Base-by-base conservation (phyloP, 768 basidiomycete genomes). In the Agaricus sinodeliciosus region DNA sequence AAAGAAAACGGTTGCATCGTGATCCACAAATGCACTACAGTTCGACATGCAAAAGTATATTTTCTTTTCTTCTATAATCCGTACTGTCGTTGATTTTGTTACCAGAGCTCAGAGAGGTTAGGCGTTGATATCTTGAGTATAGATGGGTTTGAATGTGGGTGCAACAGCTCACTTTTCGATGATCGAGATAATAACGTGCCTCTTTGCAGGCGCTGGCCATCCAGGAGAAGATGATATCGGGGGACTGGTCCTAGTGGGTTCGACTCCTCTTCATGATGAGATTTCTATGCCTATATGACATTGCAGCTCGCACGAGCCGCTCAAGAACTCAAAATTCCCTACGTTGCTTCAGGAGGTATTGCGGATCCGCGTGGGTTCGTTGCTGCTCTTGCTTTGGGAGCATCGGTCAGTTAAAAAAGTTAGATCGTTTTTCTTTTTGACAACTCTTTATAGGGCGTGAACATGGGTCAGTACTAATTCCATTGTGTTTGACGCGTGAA, bases 181-280 rank as follows among this genome's bases (percentile, higher is more conserved):
- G 9, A 45, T 4, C 5, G 11, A 36, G 45, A 19, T n/a, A 49
- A 56, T 57, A 45, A 46, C 37, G 6, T 8, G 43, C 60, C 55
- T 53, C 39, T 13, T 22, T 7, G 25, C 61, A 92, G 90, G 90
- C 63, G 94, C 92, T 27, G 94, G 94, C 22, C 91, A 94, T 67
- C 92, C 92, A 15, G 94, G 94, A 56, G 94, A 96, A 63, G 90
- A 95, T 40, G 94, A 96, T 63, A 87, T 96, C 19, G 89, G 90
- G 3, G 89, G 87, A 3, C 62, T 95, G 19, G 87, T 96, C 3
- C 68, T 96, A 70, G 91, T 91, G 58, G 37, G 64, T 55, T n/a
- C 25, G 13, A 19, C 15, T 25, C 19, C n/a, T 25, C 4, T 35
- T 35, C 1, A 47, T 16, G 19, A 36, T 25, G 43, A 31, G 6